phyloP scores from a whole-genome alignment of 768 basidiomycete genomes.

The Calocybe cyanea region DNA sequence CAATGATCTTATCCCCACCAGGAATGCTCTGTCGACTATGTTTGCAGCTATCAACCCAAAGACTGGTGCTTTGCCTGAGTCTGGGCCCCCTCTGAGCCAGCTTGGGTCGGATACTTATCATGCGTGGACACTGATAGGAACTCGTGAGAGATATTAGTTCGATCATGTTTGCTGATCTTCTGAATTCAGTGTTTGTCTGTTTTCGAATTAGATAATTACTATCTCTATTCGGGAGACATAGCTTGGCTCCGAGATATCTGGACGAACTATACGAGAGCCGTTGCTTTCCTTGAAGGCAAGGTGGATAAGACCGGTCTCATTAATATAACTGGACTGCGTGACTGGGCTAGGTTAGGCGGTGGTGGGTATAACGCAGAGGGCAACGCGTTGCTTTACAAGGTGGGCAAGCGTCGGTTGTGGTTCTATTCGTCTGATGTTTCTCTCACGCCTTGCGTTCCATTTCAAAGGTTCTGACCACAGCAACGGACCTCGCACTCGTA shows the following conservation, averaged over 20 bases:
- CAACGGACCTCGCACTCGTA: constrained; percentile 38
- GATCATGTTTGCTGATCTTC: too few relatives aligned
- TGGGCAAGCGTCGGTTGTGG: not conserved
- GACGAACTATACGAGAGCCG: constrained; percentile 55
- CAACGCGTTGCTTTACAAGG: constrained; percentile 39
- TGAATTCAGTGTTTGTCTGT: too few relatives aligned
- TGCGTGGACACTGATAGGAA: constrained; percentile 59
- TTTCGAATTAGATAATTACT: constrained; percentile 61
- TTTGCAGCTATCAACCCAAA: constrained; percentile 47
- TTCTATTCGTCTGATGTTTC: too few relatives aligned
- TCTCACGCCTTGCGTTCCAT: not conserved
- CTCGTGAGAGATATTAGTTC: constrained; percentile 26
- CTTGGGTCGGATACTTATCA: constrained; percentile 53
- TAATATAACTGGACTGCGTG: constrained; percentile 52
- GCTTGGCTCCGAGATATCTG: constrained; percentile 48
- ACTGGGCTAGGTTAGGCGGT: constrained; percentile 55
- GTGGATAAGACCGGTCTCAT: constrained; percentile 48
- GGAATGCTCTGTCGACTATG: constrained; percentile 57
- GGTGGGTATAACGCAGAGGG: constrained; percentile 56
- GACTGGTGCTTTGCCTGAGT: constrained; percentile 55
- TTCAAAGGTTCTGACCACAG: constrained; percentile 44
- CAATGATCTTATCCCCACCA: constrained; percentile 51
- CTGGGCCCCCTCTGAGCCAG: constrained; percentile 44
- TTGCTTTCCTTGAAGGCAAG: constrained; percentile 49
- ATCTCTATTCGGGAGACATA: constrained; percentile 49